Evolutionary conservation across 148 eudicot species (phyloP), one percentile per base, ranked within the genome.

Genomic region (Rhododendron williamsianum): DNA sequence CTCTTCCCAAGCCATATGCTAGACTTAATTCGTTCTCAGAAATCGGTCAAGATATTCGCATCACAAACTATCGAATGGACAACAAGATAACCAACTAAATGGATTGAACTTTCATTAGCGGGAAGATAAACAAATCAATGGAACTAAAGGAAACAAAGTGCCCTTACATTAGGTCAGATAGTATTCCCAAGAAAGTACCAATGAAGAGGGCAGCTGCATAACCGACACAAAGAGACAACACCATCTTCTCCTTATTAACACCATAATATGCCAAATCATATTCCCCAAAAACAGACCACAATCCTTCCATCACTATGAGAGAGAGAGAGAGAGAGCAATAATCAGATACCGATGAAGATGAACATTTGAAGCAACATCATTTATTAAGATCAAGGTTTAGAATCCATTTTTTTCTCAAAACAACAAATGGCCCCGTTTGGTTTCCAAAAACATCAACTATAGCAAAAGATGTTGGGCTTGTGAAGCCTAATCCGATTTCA

Each of bases 121-220:
- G 54, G 16, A 12, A 51, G 54, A 51, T 51, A 51, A 12, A 12
- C 16, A 51, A 51, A 51, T 51, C 54, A 23, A 81, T 15, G 46
- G 45, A 38, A 72, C 46, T 18, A 4, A 1, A 65, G 35, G 60
- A 18, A 52, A 81, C 9, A 80, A 58, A 72, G 41, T 1, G 76
- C 79, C 89, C 99, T 93, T 89, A 94, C 99, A 94, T 81, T 74
- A 92, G 83, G 92, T 96, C 99, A 69, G 99, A 93, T 38, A 93
- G 85, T 78, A 95, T 81, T 83, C 99, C 99, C 60, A 92, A 85
- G 81, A 89, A 90, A 86, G 93, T 84, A 73, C 89, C 97, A 83
- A 93, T 30, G 81, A 94, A 63, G 2, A 94, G 85, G 74, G 98
- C 87, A 25, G 91, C 92, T 25, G 91, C 89, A 87, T 88, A 93